Base-by-base conservation (phyloP, 495 filamentous ascomycete species). In the Hypoxylon intermedium region DNA sequence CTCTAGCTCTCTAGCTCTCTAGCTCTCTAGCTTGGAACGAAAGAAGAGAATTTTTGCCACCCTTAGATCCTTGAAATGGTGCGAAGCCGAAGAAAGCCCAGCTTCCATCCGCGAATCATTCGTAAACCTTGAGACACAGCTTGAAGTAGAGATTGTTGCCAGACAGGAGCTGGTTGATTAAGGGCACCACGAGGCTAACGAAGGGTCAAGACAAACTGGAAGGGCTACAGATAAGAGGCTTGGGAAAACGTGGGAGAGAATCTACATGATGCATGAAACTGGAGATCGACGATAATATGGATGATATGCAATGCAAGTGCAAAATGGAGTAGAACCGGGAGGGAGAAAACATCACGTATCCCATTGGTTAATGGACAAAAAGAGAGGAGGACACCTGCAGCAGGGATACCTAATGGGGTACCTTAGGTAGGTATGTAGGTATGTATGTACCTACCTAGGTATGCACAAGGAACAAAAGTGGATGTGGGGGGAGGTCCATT, bases 271-370 rank as follows among this genome's bases (percentile, higher is more conserved):
- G 42, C 44, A 56, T 53, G 21, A 24, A 45, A 30, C 48, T 52
- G 31, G 52, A 48, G 37, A 43, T 34, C 42, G 34, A 20, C 23
- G 26, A 33, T 41, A 42, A 44, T 28, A 45, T n/a, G 5, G 31
- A 56, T 13, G 46, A 57, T 37, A 58, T 53, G 60, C 40, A 53
- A 48, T n/a, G n/a, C n/a, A n/a, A n/a, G n/a, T n/a, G n/a, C n/a
- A n/a, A n/a, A 19, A 57, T 30, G 53, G 53, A 49, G 42, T 40
- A 60, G 23, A 24, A 15, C 2, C 46, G 20, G n/a, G n/a, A n/a
- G n/a, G n/a, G n/a, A n/a, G n/a, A n/a, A 51, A 56, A 49, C 53
- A 13, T 6, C 23, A 28, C 23, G 13, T 38, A 52, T 53, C 47
- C 57, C 13, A 63, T 63, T 63, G 60, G 60, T 33, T 23, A 15